Evolutionary conservation across 192 early-diverging fungal species (phyloP).

Genomic region (Entomortierella parvispora): DNA sequence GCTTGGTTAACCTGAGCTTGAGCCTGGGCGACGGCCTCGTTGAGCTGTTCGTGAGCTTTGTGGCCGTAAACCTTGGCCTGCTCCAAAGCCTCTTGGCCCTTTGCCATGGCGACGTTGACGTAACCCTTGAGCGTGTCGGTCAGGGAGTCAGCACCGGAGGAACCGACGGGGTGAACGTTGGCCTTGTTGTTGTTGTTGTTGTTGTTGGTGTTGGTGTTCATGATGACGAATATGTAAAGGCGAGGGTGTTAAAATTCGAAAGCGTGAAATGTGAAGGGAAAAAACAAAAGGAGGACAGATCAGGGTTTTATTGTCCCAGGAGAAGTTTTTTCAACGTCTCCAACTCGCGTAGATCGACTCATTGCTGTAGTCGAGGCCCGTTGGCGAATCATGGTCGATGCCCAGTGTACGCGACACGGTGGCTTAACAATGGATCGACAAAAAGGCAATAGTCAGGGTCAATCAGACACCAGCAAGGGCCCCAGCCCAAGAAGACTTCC

Average conservation of each 20-base stretch:
- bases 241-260: no score
- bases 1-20: not conserved
- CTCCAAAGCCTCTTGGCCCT: constrained; percentile 26
- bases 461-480: no score
- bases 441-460: no score
- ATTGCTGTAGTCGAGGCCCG: no score
- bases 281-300: not conserved
- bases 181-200: constrained; percentile 1
- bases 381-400: no score
- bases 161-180: not conserved
- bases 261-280: not conserved
- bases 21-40: constrained; percentile 7
- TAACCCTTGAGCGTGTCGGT: constrained; percentile 33
- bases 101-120: constrained; percentile 22
- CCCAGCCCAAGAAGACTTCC: no score
- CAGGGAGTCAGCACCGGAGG: constrained; percentile 17
- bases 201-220: not conserved
- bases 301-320: no score
- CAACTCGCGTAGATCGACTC: no score
- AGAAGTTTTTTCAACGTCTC: no score
- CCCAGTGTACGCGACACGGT: no score
- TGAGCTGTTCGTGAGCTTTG: constrained; percentile 25
- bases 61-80: constrained; percentile 16
- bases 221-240: not conserved
- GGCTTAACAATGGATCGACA: no score